phyloP scores from a whole-genome alignment of 2,329 filamentous ascomycete genomes.

The Penicillium fuscoglaucum region DNA sequence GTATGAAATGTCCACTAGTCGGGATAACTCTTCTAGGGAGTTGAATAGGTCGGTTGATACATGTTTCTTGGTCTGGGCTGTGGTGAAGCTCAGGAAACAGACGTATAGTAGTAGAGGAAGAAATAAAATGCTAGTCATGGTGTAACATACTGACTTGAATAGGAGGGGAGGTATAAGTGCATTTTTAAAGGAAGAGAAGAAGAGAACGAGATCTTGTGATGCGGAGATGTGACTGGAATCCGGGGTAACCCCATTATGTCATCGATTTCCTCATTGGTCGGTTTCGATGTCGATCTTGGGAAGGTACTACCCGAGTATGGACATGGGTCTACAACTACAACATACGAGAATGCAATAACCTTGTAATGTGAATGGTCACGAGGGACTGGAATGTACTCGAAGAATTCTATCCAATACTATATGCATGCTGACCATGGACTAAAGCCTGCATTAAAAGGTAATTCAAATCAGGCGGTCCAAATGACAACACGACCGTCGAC shows the following conservation, averaged over 20 bases:
- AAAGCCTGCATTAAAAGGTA: not conserved
- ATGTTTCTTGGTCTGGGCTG: slow-evolving; percentile 10
- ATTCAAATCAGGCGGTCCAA: slow-evolving; percentile 60
- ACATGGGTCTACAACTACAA: not conserved
- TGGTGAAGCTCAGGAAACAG: not conserved
- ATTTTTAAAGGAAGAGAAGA: not conserved
- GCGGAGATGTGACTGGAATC: slow-evolving; percentile 8
- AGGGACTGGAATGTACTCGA: not conserved
- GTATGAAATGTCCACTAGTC: slow-evolving; percentile 90
- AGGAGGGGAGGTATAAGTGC: not conserved
- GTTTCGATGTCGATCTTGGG: not conserved
- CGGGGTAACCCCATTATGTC: slow-evolving; percentile 12
- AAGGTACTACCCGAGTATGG: not conserved
- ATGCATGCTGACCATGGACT: not conserved
- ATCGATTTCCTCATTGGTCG: slow-evolving; percentile 4
- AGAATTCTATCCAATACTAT: not conserved
- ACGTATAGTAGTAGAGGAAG: not conserved
- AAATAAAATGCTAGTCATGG: slow-evolving; percentile 4
- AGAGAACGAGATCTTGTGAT: not conserved
- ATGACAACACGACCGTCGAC: slow-evolving; percentile 81
- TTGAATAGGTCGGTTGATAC: slow-evolving; percentile 69
- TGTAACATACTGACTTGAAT: not conserved
- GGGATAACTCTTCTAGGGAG: slow-evolving; percentile 82
- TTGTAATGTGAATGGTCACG: not conserved
- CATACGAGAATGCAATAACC: not conserved